Evolutionary conservation across 352 stramenopile genomes (phyloP).

Genomic region (Phytophthora sp.): DNA sequence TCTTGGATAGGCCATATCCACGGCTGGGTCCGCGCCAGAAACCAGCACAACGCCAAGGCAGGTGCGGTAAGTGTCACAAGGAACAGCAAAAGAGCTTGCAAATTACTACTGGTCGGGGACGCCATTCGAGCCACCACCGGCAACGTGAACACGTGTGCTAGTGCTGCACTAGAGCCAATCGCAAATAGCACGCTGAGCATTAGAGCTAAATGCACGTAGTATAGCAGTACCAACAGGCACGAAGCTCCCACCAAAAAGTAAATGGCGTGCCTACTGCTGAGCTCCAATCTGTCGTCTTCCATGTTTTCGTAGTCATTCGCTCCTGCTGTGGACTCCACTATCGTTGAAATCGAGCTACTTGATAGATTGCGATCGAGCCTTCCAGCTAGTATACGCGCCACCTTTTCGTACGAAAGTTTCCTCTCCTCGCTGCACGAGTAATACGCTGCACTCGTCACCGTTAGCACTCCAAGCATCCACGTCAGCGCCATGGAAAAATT

Average conservation of each 20-base stretch:
- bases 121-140: conserved; percentile 37
- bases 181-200: conserved; percentile 68
- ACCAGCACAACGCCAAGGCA: conserved; percentile 50
- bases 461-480: conserved; percentile 60
- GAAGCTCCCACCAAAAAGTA: conserved; percentile 68
- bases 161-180: conserved; percentile 46
- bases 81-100: conserved; percentile 18
- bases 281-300: conserved; percentile 43
- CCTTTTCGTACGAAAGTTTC: conserved; percentile 55
- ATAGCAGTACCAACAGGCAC: conserved; percentile 60
- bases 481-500: conserved; percentile 70
- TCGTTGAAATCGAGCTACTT: conserved; percentile 22
- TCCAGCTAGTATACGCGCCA: conserved; percentile 31
- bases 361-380: conserved; percentile 13
- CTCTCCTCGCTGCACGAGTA: conserved; percentile 59
- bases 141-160: conserved; percentile 52
- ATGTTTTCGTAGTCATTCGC: conserved; percentile 37
- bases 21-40: conserved; percentile 61
- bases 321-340: conserved; percentile 10
- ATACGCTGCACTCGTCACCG: conserved; percentile 55
- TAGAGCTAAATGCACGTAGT: conserved; percentile 66
- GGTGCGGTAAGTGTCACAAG: conserved; percentile 25
- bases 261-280: conserved; percentile 58
- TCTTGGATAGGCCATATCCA: conserved; percentile 90
- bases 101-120: conserved; percentile 13